Evolutionary conservation across 495 filamentous ascomycete genomes (phyloP).

Genomic region (Astrothelium subdiscretum): DNA sequence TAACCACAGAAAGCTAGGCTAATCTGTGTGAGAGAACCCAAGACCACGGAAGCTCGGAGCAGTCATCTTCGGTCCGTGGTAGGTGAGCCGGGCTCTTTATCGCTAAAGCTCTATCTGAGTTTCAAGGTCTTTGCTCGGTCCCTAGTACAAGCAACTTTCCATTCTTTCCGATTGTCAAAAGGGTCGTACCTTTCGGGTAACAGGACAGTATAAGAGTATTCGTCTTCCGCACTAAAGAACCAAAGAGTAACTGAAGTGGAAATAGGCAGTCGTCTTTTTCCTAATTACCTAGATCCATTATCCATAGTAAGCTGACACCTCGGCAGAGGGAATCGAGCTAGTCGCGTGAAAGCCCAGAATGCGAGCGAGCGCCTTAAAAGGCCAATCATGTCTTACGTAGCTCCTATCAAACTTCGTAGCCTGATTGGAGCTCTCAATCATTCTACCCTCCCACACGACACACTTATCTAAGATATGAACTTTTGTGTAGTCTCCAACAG

Average conservation of each 20-base stretch:
- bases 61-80: too few species aligned
- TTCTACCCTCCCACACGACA: background rate
- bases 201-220: too few species aligned
- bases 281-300: background rate
- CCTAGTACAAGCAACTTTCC: background rate
- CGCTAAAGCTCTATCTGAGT: too few species aligned
- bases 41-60: background rate
- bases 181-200: background rate
- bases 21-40: background rate
- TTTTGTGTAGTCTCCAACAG: background rate
- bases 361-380: background rate
- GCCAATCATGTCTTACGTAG: background rate
- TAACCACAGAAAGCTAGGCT: too few species aligned
- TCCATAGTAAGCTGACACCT: background rate
- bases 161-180: background rate
- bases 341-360: background rate
- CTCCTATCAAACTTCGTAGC: background rate
- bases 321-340: background rate
- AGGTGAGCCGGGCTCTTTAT: too few species aligned
- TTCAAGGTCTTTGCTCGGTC: too few species aligned
- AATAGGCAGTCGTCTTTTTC: background rate
- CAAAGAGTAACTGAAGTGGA: background rate
- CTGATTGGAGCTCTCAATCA: background rate
- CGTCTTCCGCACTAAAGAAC: too few species aligned
- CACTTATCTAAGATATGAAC: background rate